phyloP scores from a whole-genome alignment of 164 flowering plant species.

The Aristolochia californica region DNA sequence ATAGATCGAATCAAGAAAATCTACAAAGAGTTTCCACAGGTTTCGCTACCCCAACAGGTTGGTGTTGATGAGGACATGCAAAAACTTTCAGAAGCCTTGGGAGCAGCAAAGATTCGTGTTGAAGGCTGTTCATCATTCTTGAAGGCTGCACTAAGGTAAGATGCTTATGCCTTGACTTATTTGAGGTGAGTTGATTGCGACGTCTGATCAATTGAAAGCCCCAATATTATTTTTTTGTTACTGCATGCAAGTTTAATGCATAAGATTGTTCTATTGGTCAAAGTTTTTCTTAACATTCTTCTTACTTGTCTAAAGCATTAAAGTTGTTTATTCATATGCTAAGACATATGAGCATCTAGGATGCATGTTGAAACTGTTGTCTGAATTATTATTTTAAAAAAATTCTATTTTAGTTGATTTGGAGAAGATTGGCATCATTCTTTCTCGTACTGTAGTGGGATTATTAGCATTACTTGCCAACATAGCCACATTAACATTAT shows the following conservation, averaged over 20 bases:
- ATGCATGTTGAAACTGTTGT: no score
- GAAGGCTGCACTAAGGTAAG: constrained; percentile 78
- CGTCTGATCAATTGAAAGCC: not conserved
- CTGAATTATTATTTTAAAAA: no score
- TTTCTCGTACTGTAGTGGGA: no score
- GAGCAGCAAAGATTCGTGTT: constrained; percentile 78
- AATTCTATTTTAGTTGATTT: no score
- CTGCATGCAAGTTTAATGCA: not conserved
- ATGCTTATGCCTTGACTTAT: no score
- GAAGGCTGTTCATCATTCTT: constrained; percentile 82
- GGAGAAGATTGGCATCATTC: no score
- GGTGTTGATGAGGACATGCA: constrained; percentile 78
- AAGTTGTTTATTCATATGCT: no score
- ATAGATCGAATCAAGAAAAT: constrained; percentile 82
- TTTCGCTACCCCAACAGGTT: constrained; percentile 59
- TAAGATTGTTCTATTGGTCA: no score
- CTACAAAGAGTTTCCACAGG: constrained; percentile 60
- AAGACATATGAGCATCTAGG: no score
- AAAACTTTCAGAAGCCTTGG: constrained; percentile 71
- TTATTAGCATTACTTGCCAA: no score
- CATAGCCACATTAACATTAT: no score
- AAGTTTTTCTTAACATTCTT: not conserved
- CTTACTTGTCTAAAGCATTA: not conserved
- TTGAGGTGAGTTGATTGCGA: constrained; percentile 7
- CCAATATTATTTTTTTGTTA: not conserved